A percentile compares a stretch with the other conserved stretches of the same genome.
phyloP scores from a whole-genome alignment of 228 moss, liverwort and hornwort species.

The Sphagnum magellanicum region DNA sequence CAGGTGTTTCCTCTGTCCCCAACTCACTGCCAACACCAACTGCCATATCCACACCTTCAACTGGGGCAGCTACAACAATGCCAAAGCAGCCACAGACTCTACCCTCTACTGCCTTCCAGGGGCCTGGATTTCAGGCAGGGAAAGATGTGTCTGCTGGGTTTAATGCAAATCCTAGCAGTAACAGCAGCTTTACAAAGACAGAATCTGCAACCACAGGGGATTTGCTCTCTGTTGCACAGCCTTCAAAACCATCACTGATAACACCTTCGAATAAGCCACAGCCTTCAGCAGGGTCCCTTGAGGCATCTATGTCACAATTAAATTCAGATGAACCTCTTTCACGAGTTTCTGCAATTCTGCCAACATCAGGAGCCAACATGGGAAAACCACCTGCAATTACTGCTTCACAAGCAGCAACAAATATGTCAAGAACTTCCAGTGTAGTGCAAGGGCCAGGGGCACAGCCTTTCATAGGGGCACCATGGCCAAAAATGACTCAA shows the following conservation, averaged over 20 bases:
- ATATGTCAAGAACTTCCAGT: slow-evolving; percentile 13
- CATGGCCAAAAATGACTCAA: slow-evolving; percentile 87
- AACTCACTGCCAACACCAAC: slow-evolving; percentile 23
- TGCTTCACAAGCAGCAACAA: slow-evolving; percentile 10
- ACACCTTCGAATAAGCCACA: slow-evolving; percentile 24
- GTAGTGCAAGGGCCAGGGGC: slow-evolving; percentile 10
- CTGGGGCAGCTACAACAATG: slow-evolving; percentile 16
- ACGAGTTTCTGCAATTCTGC: slow-evolving; percentile 5
- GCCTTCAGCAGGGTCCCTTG: slow-evolving; percentile 33
- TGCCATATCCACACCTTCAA: slow-evolving; percentile 26
- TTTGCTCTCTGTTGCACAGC: slow-evolving; percentile 25
- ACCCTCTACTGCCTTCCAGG: slow-evolving; percentile 33
- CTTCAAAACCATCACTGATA: slow-evolving; percentile 12
- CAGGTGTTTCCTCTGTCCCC: slow-evolving; percentile 17
- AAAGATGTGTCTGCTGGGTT: slow-evolving; percentile 53
- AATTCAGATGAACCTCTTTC: slow-evolving; percentile 17
- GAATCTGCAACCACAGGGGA: slow-evolving; percentile 31
- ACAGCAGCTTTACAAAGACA: slow-evolving; percentile 16
- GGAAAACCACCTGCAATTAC: slow-evolving; percentile 20
- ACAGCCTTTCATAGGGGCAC: slow-evolving; percentile 17
- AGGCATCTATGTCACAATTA: slow-evolving; percentile 50
- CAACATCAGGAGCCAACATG: slow-evolving; percentile 5
- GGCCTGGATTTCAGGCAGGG: slow-evolving; percentile 31
- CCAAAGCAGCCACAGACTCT: slow-evolving; percentile 9
- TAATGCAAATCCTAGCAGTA: slow-evolving; percentile 28